Evolutionary conservation across 2,329 filamentous ascomycete genomes (phyloP).

Genomic region (Apiospora malaysiana): DNA sequence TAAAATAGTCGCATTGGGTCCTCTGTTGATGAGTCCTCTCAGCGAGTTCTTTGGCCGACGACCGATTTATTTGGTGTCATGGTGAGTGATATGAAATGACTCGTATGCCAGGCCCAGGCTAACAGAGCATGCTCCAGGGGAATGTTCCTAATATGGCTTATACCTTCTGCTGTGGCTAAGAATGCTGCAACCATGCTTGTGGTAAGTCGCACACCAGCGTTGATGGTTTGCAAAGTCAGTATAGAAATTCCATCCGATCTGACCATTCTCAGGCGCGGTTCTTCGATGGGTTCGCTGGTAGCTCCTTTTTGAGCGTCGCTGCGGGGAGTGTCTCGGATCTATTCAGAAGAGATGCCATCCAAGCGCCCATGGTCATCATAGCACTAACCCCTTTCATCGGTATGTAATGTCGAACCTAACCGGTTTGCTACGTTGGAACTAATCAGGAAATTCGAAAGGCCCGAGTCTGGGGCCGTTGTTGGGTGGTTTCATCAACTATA

Average conservation of each 20-base stretch:
- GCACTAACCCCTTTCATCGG: slow-evolving; percentile 67
- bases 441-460: slow-evolving; percentile 41
- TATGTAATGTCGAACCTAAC: slow-evolving; percentile 21
- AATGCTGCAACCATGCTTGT: slow-evolving; percentile 85
- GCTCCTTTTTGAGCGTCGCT: slow-evolving; percentile 73
- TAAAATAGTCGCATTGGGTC: slow-evolving; percentile 58
- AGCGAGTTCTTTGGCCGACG: slow-evolving; percentile 83
- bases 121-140: slow-evolving; percentile 33
- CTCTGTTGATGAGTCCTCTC: slow-evolving; percentile 67
- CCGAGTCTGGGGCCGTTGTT: slow-evolving; percentile 64
- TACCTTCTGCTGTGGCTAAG: slow-evolving; percentile 80
- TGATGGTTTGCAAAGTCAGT: neutral
- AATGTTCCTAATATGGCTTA: slow-evolving; percentile 79
- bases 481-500: slow-evolving; percentile 84
- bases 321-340: slow-evolving; percentile 87
- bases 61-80: slow-evolving; percentile 79
- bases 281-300: slow-evolving; percentile 74
- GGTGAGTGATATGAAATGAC: slow-evolving; percentile 39
- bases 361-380: slow-evolving; percentile 84
- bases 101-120: neutral
- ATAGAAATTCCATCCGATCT: neutral
- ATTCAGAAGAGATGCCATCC: slow-evolving; percentile 71
- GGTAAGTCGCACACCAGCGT: slow-evolving; percentile 27
- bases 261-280: slow-evolving; percentile 62
- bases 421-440: neutral